phyloP scores from a whole-genome alignment of 768 basidiomycete genomes.

The Kwoniella mangroviensis region DNA sequence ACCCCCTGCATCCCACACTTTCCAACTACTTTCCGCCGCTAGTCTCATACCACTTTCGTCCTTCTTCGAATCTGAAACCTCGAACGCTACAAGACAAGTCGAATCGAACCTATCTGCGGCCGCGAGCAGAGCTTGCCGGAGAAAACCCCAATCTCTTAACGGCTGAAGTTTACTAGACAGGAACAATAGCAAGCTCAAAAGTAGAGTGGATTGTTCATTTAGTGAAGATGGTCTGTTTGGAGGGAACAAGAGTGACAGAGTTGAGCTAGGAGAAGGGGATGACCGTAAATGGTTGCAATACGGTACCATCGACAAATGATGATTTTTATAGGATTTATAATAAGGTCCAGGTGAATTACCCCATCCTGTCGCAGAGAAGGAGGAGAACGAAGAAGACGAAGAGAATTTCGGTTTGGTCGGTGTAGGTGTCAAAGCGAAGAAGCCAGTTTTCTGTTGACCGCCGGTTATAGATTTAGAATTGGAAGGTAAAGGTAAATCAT shows the following conservation, averaged over 20 bases:
- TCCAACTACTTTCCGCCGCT: slow-evolving; percentile 83
- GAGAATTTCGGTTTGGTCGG: slow-evolving; percentile 9
- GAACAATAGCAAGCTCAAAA: slow-evolving; percentile 75
- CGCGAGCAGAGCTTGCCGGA: slow-evolving; percentile 70
- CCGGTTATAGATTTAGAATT: slow-evolving; percentile 31
- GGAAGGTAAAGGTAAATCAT: slow-evolving; percentile 55
- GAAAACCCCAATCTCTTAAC: slow-evolving; percentile 68
- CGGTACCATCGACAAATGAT: slow-evolving; percentile 58
- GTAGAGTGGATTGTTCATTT: slow-evolving; percentile 67
- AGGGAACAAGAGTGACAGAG: slow-evolving; percentile 66
- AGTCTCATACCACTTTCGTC: slow-evolving; percentile 80
- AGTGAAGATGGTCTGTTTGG: slow-evolving; percentile 57
- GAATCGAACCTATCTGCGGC: slow-evolving; percentile 90
- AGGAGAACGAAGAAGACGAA: background rate
- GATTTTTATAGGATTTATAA: slow-evolving; percentile 55
- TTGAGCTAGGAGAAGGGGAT: slow-evolving; percentile 66
- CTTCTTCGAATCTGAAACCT: slow-evolving; percentile 73
- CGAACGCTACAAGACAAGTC: slow-evolving; percentile 81
- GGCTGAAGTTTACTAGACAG: slow-evolving; percentile 75
- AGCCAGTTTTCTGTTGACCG: slow-evolving; percentile 44
- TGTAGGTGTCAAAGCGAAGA: slow-evolving; percentile 53
- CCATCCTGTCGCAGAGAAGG: background rate
- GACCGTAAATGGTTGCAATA: slow-evolving; percentile 61
- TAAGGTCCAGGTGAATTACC: slow-evolving; percentile 27
- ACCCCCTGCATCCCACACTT: slow-evolving; percentile 68